Evolutionary conservation across 2,329 filamentous ascomycete genomes (phyloP).

Genomic region (Fusarium sp.): DNA sequence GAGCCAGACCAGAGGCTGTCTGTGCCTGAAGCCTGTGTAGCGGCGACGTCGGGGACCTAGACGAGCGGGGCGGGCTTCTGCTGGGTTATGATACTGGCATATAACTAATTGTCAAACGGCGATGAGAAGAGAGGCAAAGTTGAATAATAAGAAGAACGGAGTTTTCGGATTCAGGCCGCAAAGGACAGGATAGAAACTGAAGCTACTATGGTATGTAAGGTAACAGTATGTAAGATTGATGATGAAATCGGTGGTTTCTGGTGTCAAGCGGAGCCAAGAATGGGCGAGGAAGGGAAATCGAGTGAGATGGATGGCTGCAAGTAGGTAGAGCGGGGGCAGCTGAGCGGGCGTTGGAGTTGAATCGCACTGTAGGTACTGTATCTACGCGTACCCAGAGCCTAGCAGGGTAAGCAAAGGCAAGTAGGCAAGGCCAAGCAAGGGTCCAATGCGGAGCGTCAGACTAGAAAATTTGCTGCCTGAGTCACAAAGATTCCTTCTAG

Average conservation of each 20-base stretch:
- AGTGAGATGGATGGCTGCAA: conserved; percentile 17
- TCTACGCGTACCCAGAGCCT: neutral
- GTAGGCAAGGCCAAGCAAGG: neutral
- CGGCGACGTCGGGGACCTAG: conserved; percentile 35
- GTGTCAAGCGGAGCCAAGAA: conserved; percentile 34
- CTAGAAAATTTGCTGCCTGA: conserved; percentile 48
- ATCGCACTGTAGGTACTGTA: conserved; percentile 25
- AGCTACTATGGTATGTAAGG: conserved; percentile 14
- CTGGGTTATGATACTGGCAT: conserved; percentile 6
- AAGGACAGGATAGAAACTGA: conserved; percentile 10
- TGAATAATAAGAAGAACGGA: conserved; percentile 15
- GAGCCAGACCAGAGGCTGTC: conserved; percentile 27
- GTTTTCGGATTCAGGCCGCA: conserved; percentile 35
- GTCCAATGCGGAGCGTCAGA: conserved; percentile 8
- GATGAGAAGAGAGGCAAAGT: conserved; percentile 1
- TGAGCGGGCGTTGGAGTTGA: conserved; percentile 14
- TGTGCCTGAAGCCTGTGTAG: conserved; percentile 7
- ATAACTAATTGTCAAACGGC: conserved; percentile 4
- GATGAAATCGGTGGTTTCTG: conserved; percentile 37
- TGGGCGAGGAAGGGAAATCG: conserved; percentile 6
- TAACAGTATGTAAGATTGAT: conserved; percentile 37
- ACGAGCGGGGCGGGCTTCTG: conserved; percentile 28
- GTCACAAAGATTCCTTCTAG: conserved; percentile 47
- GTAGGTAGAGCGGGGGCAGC: conserved; percentile 7
- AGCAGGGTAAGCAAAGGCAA: neutral